Conservation (phyloP, 2,329 filamentous ascomycete species). For the Scytalidium lignicola region DNA sequence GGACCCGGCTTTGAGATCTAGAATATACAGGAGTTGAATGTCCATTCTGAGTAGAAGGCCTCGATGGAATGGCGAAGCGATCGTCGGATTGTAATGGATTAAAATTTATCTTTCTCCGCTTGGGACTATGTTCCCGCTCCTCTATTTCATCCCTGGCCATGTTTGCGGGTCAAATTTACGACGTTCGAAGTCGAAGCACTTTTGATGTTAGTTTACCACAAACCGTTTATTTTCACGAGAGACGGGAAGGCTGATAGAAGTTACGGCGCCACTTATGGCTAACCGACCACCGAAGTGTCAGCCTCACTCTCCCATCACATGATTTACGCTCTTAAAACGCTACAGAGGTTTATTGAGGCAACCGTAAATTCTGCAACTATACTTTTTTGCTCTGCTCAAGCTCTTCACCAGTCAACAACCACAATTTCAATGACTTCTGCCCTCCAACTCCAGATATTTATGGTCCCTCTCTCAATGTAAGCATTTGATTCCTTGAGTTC, state of each 20-base stretch:
- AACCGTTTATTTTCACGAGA: not conserved
- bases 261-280: not conserved
- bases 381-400: too few relatives aligned
- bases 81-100: slow-evolving; percentile 48
- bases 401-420: too few relatives aligned
- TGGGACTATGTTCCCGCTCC: slow-evolving; percentile 45
- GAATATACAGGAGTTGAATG: slow-evolving; percentile 30
- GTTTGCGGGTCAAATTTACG: not conserved
- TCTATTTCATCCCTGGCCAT: slow-evolving; percentile 31
- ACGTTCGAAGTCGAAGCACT: not conserved
- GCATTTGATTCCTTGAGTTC: too few relatives aligned
- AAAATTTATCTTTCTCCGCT: slow-evolving; percentile 62
- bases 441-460: too few relatives aligned
- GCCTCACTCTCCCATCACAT: not conserved
- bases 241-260: not conserved
- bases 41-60: slow-evolving; percentile 17
- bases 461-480: too few relatives aligned
- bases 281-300: not conserved
- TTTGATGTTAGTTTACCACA: not conserved
- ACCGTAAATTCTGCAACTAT: not conserved
- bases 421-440: too few relatives aligned
- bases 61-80: slow-evolving; percentile 40
- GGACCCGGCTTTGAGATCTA: slow-evolving; percentile 31
- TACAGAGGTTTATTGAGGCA: not conserved
- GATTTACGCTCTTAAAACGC: not conserved